These are phyloP conservation scores for Chrysoporthe austroafricana DNA, from an alignment of 2,329 filamentous ascomycete species.

Conservation along the genomic window DNA sequence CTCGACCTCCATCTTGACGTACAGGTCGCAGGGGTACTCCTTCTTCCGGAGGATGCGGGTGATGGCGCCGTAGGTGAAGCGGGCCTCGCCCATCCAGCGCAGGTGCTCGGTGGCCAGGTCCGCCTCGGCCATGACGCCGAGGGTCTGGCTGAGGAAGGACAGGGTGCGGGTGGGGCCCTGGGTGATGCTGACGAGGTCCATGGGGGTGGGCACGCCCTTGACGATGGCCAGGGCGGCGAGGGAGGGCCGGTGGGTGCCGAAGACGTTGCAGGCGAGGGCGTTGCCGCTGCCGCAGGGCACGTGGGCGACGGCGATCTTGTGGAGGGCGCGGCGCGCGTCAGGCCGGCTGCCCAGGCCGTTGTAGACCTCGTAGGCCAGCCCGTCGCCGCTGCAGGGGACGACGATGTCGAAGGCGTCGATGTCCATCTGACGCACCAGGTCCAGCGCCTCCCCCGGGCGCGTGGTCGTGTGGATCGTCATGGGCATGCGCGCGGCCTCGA, in stretches of 20 bases:
- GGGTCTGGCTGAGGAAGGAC: conserved; percentile 87
- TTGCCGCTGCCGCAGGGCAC: conserved; percentile 94
- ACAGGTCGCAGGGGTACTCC: conserved; percentile 86
- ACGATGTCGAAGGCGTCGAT: conserved; percentile 82
- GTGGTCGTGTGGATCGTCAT: conserved; percentile 75
- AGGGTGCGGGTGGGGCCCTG: conserved; percentile 75
- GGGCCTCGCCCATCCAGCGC: conserved; percentile 86
- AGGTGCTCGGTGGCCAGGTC: conserved; percentile 90
- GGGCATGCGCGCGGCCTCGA: conserved; percentile 78
- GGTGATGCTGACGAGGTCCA: conserved; percentile 88
- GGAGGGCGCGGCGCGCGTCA: conserved; percentile 75
- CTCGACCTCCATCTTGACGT: conserved; percentile 79
- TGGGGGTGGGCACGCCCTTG: conserved; percentile 81
- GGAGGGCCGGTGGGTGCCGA: conserved; percentile 76
- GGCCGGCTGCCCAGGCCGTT: conserved; percentile 81
- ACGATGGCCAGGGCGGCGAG: conserved; percentile 81
- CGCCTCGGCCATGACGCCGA: conserved; percentile 87
- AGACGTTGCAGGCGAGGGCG: conserved; percentile 87
- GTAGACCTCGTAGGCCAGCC: conserved; percentile 89
- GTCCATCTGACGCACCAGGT: conserved; percentile 76
- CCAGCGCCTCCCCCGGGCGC: conserved; percentile 75
- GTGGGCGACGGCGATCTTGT: conserved; percentile 79
- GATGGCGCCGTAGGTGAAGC: conserved; percentile 87
- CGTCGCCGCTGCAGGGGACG: conserved; percentile 89
- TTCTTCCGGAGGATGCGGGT: conserved; percentile 74